phyloP scores from a whole-genome alignment of 495 filamentous ascomycete genomes.

The Xylaria castorea region DNA sequence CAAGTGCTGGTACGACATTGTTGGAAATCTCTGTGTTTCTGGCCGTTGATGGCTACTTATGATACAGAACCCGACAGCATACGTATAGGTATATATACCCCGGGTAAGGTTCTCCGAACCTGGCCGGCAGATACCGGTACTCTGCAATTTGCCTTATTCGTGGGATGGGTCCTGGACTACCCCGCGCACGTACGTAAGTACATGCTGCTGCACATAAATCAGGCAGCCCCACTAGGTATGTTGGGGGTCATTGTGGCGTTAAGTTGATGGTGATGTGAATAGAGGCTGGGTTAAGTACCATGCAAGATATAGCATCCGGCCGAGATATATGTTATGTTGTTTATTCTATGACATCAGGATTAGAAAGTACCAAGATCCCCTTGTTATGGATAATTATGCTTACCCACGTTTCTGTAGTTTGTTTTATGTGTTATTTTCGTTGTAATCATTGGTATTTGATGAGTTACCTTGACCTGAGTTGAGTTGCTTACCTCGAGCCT shows the following conservation, averaged over 20 bases:
- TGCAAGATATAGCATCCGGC: not conserved
- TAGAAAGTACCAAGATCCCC: not conserved
- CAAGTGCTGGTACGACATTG: not conserved
- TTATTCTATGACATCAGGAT: not conserved
- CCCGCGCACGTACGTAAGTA: no score
- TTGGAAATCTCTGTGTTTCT: not conserved
- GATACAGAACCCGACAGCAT: not conserved
- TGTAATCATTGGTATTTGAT: not conserved
- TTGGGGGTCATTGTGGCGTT: not conserved
- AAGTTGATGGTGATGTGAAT: no score
- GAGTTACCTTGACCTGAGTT: not conserved
- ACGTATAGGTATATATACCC: no score
- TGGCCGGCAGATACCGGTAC: not conserved
- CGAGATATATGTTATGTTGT: not conserved
- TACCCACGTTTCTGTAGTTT: not conserved
- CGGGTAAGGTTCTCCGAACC: not conserved
- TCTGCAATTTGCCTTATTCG: not conserved
- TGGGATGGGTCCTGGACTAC: no score
- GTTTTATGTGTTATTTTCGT: not conserved
- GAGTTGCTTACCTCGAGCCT: not conserved
- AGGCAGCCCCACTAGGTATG: not conserved
- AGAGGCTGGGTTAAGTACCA: not conserved
- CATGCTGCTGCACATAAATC: no score
- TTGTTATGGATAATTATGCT: not conserved
- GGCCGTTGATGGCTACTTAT: not conserved